phyloP scores from a whole-genome alignment of 257 asterid species.

The Nicotiana attenuata region DNA sequence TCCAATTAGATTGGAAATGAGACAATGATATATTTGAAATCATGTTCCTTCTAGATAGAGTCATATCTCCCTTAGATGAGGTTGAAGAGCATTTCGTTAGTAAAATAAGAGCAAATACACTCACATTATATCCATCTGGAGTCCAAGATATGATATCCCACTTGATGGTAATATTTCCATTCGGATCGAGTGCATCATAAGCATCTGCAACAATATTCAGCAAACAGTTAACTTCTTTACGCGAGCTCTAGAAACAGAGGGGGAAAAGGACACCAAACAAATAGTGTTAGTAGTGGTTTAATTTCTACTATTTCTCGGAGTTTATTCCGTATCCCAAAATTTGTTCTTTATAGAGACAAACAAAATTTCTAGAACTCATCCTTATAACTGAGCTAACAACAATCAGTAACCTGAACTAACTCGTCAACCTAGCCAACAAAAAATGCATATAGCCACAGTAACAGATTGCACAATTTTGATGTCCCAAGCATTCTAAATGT shows the following conservation, averaged over 20 bases:
- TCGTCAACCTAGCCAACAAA: not conserved
- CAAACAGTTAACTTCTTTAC: not conserved
- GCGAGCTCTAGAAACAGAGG: not conserved
- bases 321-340: not conserved
- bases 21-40: not conserved
- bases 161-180: constrained; percentile 49
- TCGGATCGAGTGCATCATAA: constrained; percentile 52
- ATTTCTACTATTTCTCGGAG: not conserved
- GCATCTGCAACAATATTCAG: constrained; percentile 36
- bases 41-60: not conserved
- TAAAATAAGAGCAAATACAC: constrained; percentile 10
- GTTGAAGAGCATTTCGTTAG: not conserved
- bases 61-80: not conserved
- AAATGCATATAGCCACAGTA: not conserved
- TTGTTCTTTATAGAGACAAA: not conserved
- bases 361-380: not conserved
- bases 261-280: not conserved
- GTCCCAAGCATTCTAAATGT: not conserved
- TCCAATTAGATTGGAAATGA: not conserved
- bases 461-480: not conserved
- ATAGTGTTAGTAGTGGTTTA: not conserved
- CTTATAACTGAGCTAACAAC: not conserved
- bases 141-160: constrained; percentile 57
- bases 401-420: not conserved
- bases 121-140: constrained; percentile 50